Conservation (phyloP, 495 filamentous ascomycete species). For the Penicillium bovifimosum region DNA sequence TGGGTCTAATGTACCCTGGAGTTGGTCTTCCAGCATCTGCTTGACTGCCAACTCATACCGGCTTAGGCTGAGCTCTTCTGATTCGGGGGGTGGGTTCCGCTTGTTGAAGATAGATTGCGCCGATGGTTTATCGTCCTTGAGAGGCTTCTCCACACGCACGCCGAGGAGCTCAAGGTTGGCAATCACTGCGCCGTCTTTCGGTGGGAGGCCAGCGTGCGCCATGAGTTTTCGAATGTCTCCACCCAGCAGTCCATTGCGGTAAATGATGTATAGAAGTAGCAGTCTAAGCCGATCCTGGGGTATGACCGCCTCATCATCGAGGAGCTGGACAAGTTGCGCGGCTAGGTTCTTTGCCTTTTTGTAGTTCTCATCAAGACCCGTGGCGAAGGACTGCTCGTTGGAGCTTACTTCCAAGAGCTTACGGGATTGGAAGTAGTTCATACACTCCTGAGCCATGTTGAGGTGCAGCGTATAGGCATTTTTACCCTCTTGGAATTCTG, state of each 20-base stretch:
- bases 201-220: conserved; percentile 72
- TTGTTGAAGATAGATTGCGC: conserved; percentile 61
- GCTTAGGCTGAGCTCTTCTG: conserved; percentile 49
- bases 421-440: conserved; percentile 79
- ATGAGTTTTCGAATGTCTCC: conserved; percentile 82
- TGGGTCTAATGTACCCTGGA: conserved; percentile 50
- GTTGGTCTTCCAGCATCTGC: conserved; percentile 65
- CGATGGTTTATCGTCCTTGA: conserved; percentile 70
- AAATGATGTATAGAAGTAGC: conserved; percentile 78
- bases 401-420: conserved; percentile 84
- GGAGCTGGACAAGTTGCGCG: conserved; percentile 74
- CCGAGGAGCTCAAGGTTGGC: conserved; percentile 79
- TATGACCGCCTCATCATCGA: conserved; percentile 71
- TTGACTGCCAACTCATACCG: conserved; percentile 51
- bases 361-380: conserved; percentile 87
- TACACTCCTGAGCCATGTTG: conserved; percentile 96
- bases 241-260: conserved; percentile 79
- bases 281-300: conserved; percentile 75
- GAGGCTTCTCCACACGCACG: conserved; percentile 60
- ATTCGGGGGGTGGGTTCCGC: conserved; percentile 45
- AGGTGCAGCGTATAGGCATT: conserved; percentile 92
- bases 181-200: conserved; percentile 65
- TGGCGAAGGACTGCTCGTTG: conserved; percentile 80
- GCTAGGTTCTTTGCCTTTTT: conserved; percentile 85
- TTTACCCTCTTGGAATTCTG: conserved; percentile 91